phyloP scores from a whole-genome alignment of 73 alveolate species.

The Paramecium primaurelia region DNA sequence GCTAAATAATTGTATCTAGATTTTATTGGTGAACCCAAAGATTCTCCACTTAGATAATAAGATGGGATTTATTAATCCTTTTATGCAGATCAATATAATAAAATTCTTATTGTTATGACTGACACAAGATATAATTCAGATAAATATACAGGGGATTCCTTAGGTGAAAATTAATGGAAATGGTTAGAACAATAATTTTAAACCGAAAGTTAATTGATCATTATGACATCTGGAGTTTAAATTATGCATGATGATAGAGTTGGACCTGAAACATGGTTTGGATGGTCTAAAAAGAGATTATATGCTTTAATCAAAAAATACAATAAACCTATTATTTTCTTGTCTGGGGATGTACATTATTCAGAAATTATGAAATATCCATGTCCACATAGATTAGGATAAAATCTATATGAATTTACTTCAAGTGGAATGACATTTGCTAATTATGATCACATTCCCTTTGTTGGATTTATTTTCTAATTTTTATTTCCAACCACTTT shows the following conservation, averaged over 20 bases:
- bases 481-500: constrained; percentile 2
- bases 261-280: constrained; percentile 63
- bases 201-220: constrained; percentile 34
- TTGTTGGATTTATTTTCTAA: neutral
- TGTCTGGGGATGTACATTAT: constrained; percentile 84
- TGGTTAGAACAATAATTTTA: constrained; percentile 71
- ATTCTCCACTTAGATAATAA: constrained; percentile 57
- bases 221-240: constrained; percentile 72
- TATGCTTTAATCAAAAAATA: constrained; percentile 56
- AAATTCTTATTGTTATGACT: constrained; percentile 65
- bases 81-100: constrained; percentile 31
- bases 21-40: constrained; percentile 68
- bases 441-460: constrained; percentile 40
- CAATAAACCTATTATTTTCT: constrained; percentile 63
- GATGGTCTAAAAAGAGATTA: constrained; percentile 55
- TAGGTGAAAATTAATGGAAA: constrained; percentile 74
- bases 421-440: constrained; percentile 81
- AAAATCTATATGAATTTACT: constrained; percentile 70
- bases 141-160: constrained; percentile 21
- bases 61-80: constrained; percentile 70
- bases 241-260: constrained; percentile 69
- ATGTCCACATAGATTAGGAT: constrained; percentile 62
- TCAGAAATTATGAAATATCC: constrained; percentile 64
- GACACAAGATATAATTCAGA: constrained; percentile 71
- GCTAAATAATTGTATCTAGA: constrained; percentile 65